Evolutionary conservation across 805 yeast species (phyloP).

Genomic region (Hanseniaspora mollemarum): DNA sequence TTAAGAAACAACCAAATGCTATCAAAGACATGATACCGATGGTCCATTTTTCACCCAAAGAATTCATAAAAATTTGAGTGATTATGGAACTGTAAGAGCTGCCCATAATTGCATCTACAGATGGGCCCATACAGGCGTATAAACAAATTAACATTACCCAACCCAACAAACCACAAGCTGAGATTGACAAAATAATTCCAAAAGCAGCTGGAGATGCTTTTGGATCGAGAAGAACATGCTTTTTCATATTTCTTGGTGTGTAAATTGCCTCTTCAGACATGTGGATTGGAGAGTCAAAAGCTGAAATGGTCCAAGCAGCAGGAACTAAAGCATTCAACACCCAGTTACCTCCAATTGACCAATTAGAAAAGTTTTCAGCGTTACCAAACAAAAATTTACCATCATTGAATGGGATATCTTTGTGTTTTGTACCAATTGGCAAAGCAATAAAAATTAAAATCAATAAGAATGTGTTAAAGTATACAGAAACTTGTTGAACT

Average conservation of each 20-base stretch:
- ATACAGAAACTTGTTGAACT: slow-evolving; percentile 49
- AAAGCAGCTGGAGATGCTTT: slow-evolving; percentile 41
- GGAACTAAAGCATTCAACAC: slow-evolving; percentile 47
- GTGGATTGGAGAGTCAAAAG: slow-evolving; percentile 62
- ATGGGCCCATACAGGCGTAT: slow-evolving; percentile 42
- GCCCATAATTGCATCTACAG: slow-evolving; percentile 34
- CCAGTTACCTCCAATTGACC: slow-evolving; percentile 51
- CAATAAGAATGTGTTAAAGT: slow-evolving; percentile 43
- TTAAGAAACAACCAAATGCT: slow-evolving; percentile 49
- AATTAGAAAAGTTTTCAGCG: slow-evolving; percentile 40
- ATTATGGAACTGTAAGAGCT: slow-evolving; percentile 47
- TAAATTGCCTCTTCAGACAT: slow-evolving; percentile 55
- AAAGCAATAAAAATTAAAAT: slow-evolving; percentile 49
- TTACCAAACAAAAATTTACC: slow-evolving; percentile 47
- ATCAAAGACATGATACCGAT: slow-evolving; percentile 51
- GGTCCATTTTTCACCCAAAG: slow-evolving; percentile 55
- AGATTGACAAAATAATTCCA: slow-evolving; percentile 50
- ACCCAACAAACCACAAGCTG: slow-evolving; percentile 49
- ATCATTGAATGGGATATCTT: slow-evolving; percentile 34
- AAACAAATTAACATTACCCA: slow-evolving; percentile 43
- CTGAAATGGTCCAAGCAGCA: slow-evolving; percentile 64
- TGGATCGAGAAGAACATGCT: slow-evolving; percentile 13
- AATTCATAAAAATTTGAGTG: slow-evolving; percentile 52
- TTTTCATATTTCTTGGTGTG: slow-evolving; percentile 34
- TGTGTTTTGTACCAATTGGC: slow-evolving; percentile 44